Evolutionary conservation across 306 rosid genomes (phyloP).

Genomic region (Ormosia semicastrata): DNA sequence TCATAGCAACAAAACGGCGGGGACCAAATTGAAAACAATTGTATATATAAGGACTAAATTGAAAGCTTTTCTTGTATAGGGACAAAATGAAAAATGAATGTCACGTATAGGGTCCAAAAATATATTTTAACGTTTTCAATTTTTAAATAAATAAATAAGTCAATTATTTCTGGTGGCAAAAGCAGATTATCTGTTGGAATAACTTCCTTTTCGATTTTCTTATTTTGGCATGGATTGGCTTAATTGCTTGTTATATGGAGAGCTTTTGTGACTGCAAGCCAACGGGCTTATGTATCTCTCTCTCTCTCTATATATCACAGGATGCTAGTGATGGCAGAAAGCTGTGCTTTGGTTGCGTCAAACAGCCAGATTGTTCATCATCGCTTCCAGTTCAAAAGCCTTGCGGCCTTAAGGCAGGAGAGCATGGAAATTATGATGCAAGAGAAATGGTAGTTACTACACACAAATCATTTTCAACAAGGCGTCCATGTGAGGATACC

Average conservation of each 20-base stretch:
- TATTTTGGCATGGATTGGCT: neutral
- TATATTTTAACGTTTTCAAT: too few relatives aligned
- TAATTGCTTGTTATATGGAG: too few relatives aligned
- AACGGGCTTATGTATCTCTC: too few relatives aligned
- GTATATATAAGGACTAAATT: too few relatives aligned
- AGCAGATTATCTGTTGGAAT: neutral
- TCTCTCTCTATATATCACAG: too few relatives aligned
- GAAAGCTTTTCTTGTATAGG: too few relatives aligned
- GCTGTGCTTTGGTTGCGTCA: neutral
- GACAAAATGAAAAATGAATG: too few relatives aligned
- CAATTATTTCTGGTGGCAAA: neutral
- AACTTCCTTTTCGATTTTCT: neutral
- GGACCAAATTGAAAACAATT: too few relatives aligned
- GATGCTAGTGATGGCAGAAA: too few relatives aligned
- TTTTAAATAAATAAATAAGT: neutral
- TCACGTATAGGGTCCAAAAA: too few relatives aligned
- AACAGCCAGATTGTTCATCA: conserved; percentile 31
- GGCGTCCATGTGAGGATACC: conserved; percentile 31
- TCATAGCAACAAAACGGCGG: too few relatives aligned
- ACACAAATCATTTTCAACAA: conserved; percentile 10
- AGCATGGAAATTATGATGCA: conserved; percentile 31
- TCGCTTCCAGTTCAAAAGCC: conserved; percentile 24
- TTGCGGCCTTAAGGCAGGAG: conserved; percentile 19
- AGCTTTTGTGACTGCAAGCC: too few relatives aligned
- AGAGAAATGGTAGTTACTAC: conserved; percentile 1